Percentiles rank a stretch among this genome's conserved stretches.
These are phyloP conservation scores for Chloris gayana DNA, from an alignment of 176 grass and related monocot genomes.

Conservation along the genomic window DNA sequence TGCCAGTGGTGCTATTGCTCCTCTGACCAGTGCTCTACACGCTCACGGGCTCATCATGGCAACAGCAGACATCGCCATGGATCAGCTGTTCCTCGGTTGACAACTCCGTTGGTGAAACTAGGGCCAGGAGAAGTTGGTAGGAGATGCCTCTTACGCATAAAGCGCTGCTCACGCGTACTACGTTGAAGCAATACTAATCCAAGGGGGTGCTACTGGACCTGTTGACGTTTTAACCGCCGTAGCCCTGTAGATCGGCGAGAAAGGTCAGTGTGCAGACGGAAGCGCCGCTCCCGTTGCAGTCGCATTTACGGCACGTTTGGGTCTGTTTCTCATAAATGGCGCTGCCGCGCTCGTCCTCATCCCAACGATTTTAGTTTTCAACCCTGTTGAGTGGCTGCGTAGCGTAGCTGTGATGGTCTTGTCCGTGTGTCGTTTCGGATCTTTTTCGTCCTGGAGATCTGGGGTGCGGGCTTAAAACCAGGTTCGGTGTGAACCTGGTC, in stretches of 20 bases:
- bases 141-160: not conserved
- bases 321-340: slow-evolving; percentile 20
- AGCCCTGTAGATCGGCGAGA: not conserved
- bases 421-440: too few relatives aligned
- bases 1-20: not conserved
- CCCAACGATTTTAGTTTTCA: not conserved
- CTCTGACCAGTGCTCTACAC: not conserved
- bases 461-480: not conserved
- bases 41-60: not conserved
- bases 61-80: slow-evolving; percentile 1
- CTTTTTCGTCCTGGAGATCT: not conserved
- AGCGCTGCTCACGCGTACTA: not conserved
- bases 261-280: not conserved
- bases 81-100: not conserved
- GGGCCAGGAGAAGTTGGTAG: not conserved
- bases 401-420: not conserved
- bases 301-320: not conserved
- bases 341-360: not conserved
- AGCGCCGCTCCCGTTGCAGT: not conserved
- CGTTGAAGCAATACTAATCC: not conserved
- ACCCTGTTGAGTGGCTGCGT: too few relatives aligned
- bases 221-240: slow-evolving; percentile 18
- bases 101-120: not conserved
- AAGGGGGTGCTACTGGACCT: not conserved
- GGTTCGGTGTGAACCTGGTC: not conserved